phyloP scores from a whole-genome alignment of 345 rosid species.

The Erodium maritimum region DNA sequence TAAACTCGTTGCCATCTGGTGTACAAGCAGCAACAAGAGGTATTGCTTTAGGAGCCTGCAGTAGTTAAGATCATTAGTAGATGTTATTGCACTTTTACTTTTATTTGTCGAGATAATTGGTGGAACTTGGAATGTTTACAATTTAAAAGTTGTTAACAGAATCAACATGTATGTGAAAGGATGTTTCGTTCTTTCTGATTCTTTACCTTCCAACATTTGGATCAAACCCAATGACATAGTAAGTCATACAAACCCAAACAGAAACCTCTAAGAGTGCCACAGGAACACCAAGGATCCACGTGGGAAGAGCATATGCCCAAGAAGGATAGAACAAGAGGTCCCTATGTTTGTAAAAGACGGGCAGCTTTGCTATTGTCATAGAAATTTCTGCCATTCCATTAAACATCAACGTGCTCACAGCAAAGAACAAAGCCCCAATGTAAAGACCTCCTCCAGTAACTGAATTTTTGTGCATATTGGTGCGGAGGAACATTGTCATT shows the following conservation, averaged over 20 bases:
- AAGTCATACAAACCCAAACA: slow-evolving; percentile 26
- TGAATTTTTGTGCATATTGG: slow-evolving; percentile 17
- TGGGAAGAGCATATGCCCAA: slow-evolving; percentile 34
- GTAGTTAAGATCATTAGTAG: neutral
- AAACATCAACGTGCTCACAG: slow-evolving; percentile 16
- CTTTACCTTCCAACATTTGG: slow-evolving; percentile 30
- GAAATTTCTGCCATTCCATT: slow-evolving; percentile 25
- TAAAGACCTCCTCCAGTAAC: slow-evolving; percentile 19
- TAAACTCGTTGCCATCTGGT: slow-evolving; percentile 35
- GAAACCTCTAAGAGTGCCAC: slow-evolving; percentile 25
- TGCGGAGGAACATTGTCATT: slow-evolving; percentile 33
- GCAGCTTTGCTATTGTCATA: slow-evolving; percentile 31
- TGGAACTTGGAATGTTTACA: neutral
- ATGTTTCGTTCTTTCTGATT: neutral
- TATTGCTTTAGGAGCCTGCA: slow-evolving; percentile 36
- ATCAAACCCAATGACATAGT: slow-evolving; percentile 36
- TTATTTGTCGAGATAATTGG: neutral
- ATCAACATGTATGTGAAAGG: neutral
- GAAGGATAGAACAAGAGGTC: slow-evolving; percentile 35
- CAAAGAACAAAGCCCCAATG: slow-evolving; percentile 26
- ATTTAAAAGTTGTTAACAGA: neutral
- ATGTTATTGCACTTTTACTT: neutral
- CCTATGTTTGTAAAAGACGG: slow-evolving; percentile 45
- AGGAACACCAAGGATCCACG: slow-evolving; percentile 38
- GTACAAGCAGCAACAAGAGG: slow-evolving; percentile 18